Conservation (phyloP, 176 grass and related monocot genomes). For the Themeda triandra region DNA sequence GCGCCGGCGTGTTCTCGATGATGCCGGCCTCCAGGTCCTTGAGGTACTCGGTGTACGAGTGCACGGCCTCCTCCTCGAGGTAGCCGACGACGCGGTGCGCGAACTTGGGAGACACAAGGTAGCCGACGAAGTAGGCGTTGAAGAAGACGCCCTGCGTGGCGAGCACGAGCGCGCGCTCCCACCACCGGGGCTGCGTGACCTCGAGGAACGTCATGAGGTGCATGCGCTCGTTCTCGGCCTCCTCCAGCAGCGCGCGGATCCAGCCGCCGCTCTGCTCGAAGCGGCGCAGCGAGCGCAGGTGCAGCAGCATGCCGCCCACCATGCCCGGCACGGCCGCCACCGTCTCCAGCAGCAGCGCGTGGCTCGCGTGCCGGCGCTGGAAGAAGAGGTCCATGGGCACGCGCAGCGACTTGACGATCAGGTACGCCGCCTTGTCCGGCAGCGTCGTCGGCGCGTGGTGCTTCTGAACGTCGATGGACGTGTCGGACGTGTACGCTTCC, state of each 20-base stretch:
- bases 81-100: constrained; percentile 86
- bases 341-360: constrained; percentile 85
- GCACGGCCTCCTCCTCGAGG: constrained; percentile 94
- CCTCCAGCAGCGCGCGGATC: constrained; percentile 81
- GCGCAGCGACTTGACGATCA: constrained; percentile 56
- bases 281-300: constrained; percentile 90
- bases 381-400: constrained; percentile 80
- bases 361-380: constrained; percentile 76
- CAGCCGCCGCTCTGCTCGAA: constrained; percentile 96
- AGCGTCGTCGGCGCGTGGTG: constrained; percentile 69
- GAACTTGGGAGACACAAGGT: constrained; percentile 94
- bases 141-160: constrained; percentile 87
- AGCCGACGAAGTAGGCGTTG: constrained; percentile 88
- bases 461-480: constrained; percentile 78
- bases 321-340: constrained; percentile 91
- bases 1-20: constrained; percentile 72
- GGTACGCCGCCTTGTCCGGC: constrained; percentile 73
- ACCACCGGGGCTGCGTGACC: constrained; percentile 70
- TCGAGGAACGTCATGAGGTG: constrained; percentile 98
- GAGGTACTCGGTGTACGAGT: constrained; percentile 90
- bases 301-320: constrained; percentile 92
- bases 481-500: constrained; percentile 79
- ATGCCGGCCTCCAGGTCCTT: constrained; percentile 70
- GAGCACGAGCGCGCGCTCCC: constrained; percentile 88
- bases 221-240: constrained; percentile 99